Base-by-base conservation (phyloP, 2,329 filamentous ascomycete species). In the Sporothrix inflata region DNA sequence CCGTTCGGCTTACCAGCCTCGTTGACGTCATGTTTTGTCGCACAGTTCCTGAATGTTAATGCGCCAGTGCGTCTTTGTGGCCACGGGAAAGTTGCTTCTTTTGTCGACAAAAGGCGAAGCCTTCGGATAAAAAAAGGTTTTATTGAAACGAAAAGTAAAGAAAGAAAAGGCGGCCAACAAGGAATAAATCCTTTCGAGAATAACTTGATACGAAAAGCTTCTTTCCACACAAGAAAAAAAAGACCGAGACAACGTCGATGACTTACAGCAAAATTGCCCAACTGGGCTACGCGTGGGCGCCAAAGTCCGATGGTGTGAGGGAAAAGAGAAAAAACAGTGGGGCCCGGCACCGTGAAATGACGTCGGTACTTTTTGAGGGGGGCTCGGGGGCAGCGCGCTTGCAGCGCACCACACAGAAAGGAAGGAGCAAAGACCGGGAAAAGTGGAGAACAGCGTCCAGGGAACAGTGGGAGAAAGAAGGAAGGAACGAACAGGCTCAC, bases 251-350 rank as follows among this genome's bases (percentile, higher is more conserved):
- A 40, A 12, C 9, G 34, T 38, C 7, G 19, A n/a, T 47, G 66
- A 69, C 51, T 69, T 55, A 57, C 66, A 69, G 24, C 42, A 57
- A 57, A 69, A 69, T 69, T 69, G 66, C 66, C 66, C 34, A 69
- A 55, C 51, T 42, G 11, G 65, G 66, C 65, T 8, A 38, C 24
- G 47, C 24, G 63, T 67, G 24, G 27, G 47, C 65, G 47, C 45
- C 27, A 68, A 53, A 40, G 65, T 65, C 60, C 60, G 60, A 49
- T 63, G 38, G 60, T 45, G 60, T 45, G 60, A 66, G 21, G 42
- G 7, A 49, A 47, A 63, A 63, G 38, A 16, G 27, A 67, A 19
- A 49, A 30, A 68, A 53, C 6, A 67, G 63, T 24, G 60, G n/a
- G n/a, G 38, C 19, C 34, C 5, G 8, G 34, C 7, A 63, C n/a